Evolutionary conservation across 768 basidiomycete species (phyloP).

Genomic region (Tylopilus cervinicoccineus): DNA sequence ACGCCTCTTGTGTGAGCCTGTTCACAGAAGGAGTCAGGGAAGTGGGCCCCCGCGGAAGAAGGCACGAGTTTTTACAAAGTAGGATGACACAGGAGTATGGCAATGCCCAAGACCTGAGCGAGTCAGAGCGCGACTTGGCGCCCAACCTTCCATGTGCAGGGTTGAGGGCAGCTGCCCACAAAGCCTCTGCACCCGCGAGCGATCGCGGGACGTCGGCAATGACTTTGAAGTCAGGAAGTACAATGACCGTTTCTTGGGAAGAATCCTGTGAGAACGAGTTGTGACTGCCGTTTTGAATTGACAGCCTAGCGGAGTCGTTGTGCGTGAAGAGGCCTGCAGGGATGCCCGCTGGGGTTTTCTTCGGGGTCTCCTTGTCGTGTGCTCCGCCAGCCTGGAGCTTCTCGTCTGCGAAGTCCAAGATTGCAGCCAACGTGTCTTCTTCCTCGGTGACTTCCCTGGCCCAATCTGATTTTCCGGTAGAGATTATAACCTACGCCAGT

Average conservation of each 20-base stretch:
- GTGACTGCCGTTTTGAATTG: slow-evolving; percentile 84
- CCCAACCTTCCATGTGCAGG: slow-evolving; percentile 52
- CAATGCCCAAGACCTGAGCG: slow-evolving; percentile 68
- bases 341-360: slow-evolving; percentile 5
- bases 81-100: slow-evolving; percentile 90
- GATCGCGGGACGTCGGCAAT: slow-evolving; percentile 69
- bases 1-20: slow-evolving; percentile 90
- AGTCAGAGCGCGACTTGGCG: slow-evolving; percentile 38
- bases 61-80: slow-evolving; percentile 61
- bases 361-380: not conserved
- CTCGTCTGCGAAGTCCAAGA: slow-evolving; percentile 34
- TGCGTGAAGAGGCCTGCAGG: slow-evolving; percentile 56
- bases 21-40: not conserved
- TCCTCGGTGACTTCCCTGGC: slow-evolving; percentile 72
- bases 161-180: slow-evolving; percentile 65
- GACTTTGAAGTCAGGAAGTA: slow-evolving; percentile 91
- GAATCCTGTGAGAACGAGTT: slow-evolving; percentile 57
- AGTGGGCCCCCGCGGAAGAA: not conserved
- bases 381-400: slow-evolving; percentile 4
- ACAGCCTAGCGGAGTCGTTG: slow-evolving; percentile 50
- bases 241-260: slow-evolving; percentile 71
- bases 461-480: slow-evolving; percentile 91
- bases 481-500: slow-evolving; percentile 84
- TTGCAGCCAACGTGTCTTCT: slow-evolving; percentile 64
- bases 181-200: slow-evolving; percentile 57